Percentiles rank a stretch among this genome's conserved stretches.
Conservation (phyloP, 164 flowering plant species). For the Amborella trichopoda region DNA sequence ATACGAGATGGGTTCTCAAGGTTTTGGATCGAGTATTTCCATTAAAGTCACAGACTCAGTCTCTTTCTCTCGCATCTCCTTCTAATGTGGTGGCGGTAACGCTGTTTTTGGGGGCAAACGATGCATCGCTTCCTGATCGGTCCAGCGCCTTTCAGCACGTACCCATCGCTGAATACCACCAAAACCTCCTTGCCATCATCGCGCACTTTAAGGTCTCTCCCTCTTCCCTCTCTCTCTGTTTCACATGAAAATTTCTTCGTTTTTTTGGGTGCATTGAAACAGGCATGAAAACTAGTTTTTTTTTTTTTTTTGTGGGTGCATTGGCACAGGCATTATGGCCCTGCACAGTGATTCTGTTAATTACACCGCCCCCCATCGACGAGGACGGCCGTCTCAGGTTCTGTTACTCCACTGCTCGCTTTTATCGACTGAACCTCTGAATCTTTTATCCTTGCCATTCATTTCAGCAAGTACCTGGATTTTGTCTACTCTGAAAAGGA, state of each 20-base stretch:
- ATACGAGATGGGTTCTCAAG: constrained; percentile 66
- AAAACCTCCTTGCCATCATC: constrained; percentile 47
- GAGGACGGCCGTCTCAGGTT: constrained; percentile 58
- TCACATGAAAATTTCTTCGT: too few relatives aligned
- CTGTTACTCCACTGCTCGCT: constrained; percentile 1
- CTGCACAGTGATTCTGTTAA: constrained; percentile 29
- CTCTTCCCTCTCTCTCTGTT: constrained; percentile 3
- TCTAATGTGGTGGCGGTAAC: constrained; percentile 47
- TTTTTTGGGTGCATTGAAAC: too few relatives aligned
- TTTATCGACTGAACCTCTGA: too few relatives aligned
- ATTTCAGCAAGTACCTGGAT: too few relatives aligned
- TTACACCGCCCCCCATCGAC: constrained; percentile 80
- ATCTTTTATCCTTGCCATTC: too few relatives aligned
- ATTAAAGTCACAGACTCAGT: too few relatives aligned
- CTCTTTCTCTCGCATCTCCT: constrained; percentile 6
- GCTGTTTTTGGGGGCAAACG: constrained; percentile 84
- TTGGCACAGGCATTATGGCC: constrained; percentile 62
- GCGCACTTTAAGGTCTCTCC: constrained; percentile 39
- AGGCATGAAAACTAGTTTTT: too few relatives aligned
- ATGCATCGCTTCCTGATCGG: constrained; percentile 61
- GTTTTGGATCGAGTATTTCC: constrained; percentile 41
- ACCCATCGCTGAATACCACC: constrained; percentile 53
- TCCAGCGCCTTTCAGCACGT: constrained; percentile 60
- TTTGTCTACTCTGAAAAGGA: too few relatives aligned
- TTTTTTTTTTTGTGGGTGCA: too few relatives aligned